Conservation (phyloP, 225 moss, liverwort and hornwort species). For the Polytrichum formosum region DNA sequence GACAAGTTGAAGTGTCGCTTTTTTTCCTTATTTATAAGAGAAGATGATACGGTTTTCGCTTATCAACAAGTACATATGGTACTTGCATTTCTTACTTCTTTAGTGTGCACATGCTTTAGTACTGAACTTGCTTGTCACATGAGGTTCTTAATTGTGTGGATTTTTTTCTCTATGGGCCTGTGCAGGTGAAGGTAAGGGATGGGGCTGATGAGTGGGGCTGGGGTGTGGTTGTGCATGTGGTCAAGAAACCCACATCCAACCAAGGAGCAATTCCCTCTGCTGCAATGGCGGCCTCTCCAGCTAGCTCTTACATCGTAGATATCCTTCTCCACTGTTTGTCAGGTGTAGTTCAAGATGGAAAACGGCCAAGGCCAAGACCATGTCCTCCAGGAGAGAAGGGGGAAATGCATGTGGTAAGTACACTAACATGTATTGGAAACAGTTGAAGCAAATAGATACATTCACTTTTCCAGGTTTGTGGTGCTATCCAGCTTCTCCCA, state of each 20-base stretch:
- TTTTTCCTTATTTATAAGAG: too few species aligned
- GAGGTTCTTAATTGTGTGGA: background rate
- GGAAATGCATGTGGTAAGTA: conserved; percentile 98
- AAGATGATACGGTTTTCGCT: too few species aligned
- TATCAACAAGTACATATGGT: too few species aligned
- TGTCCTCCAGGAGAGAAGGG: conserved; percentile 89
- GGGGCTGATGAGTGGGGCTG: conserved; percentile 93
- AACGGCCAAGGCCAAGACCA: conserved; percentile 71
- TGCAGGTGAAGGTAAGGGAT: conserved; percentile 87
- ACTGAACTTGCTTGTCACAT: background rate
- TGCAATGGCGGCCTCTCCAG: conserved; percentile 45
- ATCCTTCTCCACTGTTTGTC: conserved; percentile 78
- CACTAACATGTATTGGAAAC: too few species aligned
- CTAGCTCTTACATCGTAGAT: conserved; percentile 86
- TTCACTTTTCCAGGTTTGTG: too few species aligned
- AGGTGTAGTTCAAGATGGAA: conserved; percentile 66
- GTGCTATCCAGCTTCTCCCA: too few species aligned
- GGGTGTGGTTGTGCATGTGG: conserved; percentile 92
- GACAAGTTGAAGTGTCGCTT: too few species aligned
- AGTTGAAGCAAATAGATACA: too few species aligned
- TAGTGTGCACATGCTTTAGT: too few species aligned
- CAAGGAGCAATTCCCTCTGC: conserved; percentile 68
- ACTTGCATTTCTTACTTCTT: too few species aligned
- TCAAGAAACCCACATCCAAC: conserved; percentile 63
- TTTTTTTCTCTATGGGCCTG: background rate